Evolutionary conservation across 352 stramenopile species (phyloP), one percentile per base, ranked within the genome.

Genomic region (Globisporangium cylindrosporum): DNA sequence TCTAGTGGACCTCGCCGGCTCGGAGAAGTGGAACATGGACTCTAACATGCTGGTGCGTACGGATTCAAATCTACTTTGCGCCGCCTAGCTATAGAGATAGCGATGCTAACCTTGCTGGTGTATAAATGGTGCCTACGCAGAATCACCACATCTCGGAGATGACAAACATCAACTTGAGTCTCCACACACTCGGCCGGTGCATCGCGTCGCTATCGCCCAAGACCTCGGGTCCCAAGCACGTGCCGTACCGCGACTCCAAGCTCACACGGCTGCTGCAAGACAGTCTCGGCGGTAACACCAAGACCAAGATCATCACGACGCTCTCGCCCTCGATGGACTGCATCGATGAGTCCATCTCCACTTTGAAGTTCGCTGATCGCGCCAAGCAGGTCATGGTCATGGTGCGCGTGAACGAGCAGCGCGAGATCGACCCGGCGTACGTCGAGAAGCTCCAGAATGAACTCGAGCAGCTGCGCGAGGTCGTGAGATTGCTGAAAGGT

Each of bases 221-320:
- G 56, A 65, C 63, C 36, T 76, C 65, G 14, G 55, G 59, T 18
- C 18, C 59, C 10, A 55, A 62, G 18, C 94, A 98, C 66, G 87
- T 98, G 7, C 94, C 93, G 3, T 98, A 97, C 70, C 83, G 95
- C 18, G 95, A 98, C 70, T 98, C 90, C 5, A 98, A 98, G 73
- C 77, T 98, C 51, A 98, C 94, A 20, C 82, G 95, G 49, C 71
- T 98, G 10, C 81, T 98, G 36, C 84, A 96, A 57, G 92, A 98
- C 70, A 91, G 82, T 61, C 69, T 97, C 3, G 89, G 90, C 27
- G 90, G 88, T 34, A 97, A 96, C 67, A 93, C 84, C 3, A 96
- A 95, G 63, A 98, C 92, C 48, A 92, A 94, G 67, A 94, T 98
- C 71, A 97, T 98, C 36, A 90, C 90, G 8, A 98, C 91, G 8